Base-by-base conservation (phyloP, 2,329 filamentous ascomycete species). In the Curvularia verruculosa region DNA sequence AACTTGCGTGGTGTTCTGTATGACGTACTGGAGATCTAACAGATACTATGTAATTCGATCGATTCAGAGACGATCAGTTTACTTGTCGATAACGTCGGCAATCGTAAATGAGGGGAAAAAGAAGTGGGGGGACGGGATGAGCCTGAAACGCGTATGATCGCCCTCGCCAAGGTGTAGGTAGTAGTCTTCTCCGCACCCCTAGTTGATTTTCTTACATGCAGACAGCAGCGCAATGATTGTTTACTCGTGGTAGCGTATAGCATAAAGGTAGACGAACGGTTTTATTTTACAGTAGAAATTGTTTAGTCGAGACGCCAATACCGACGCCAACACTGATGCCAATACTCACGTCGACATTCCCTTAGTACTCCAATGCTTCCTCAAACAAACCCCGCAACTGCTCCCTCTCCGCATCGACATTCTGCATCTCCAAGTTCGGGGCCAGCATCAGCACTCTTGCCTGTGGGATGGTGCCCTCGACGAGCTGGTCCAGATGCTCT, bases 401-500 rank as follows among this genome's bases (percentile, higher is more conserved):
- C 70, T 82, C 80, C 63, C 81, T 77, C 70, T 83, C 80, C 45
- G 74, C 77, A 43, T 81, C 78, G 12, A 79, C 65, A 52, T 82
- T 77, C 48, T 71, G 71, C 59, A 71, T 80, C 46, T 81, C 81
- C 59, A 99, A 76, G 24, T 85, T 92, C 0, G 95, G 96, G 28
- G 95, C 95, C 60, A 99, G 79, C 89, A 93, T 95, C 70, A 99
- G 76, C 53, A 99, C 96, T 64, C 95, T 83, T 54, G 87, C 87
- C 80, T 99, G 95, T 5, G 95, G 95, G 60, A 99, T 88, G 0
- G 95, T 99, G 1, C 95, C 96, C 77, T 98, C 94, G 1, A 99
- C 92, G 61, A 99, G 80, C 9, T 82, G 86, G 62, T 96, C 91
- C 18, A 99, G 81, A 79, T 98, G 86, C 37, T 86, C 85, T 15